Percentiles rank a stretch among this genome's conserved stretches.
These are phyloP conservation scores for Agrostemma githago DNA, from an alignment of 148 eudicot genomes.

Conservation along the genomic window DNA sequence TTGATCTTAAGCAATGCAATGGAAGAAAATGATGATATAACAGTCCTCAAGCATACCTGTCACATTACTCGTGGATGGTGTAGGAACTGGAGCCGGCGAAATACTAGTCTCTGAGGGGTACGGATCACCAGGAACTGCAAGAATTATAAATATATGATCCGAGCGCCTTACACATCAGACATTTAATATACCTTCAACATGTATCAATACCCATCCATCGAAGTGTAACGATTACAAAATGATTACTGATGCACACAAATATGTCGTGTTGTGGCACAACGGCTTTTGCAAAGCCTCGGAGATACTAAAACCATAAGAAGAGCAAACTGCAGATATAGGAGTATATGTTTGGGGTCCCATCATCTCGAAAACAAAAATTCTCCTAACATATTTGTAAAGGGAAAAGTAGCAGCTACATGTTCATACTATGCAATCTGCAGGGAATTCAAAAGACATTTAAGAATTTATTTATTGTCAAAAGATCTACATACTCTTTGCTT, in stretches of 20 bases:
- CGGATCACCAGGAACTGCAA: conserved; percentile 84
- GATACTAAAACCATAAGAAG: conserved; percentile 22
- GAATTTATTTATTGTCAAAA: conserved; percentile 16
- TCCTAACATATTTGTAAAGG: conserved; percentile 10
- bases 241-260: not conserved
- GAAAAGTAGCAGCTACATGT: conserved; percentile 20
- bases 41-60: conserved; percentile 39
- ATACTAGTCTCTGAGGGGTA: conserved; percentile 40
- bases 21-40: not conserved
- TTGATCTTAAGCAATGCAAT: not conserved
- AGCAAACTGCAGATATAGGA: conserved; percentile 11
- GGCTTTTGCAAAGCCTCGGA: not conserved
- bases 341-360: not conserved
- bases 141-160: not conserved
- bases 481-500: conserved; percentile 14
- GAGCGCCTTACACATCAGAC: not conserved
- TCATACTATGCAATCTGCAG: conserved; percentile 20
- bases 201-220: not conserved
- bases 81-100: conserved; percentile 65
- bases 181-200: not conserved
- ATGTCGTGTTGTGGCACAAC: not conserved
- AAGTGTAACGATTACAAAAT: not conserved
- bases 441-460: not conserved
- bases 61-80: conserved; percentile 32
- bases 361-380: conserved; percentile 10